Percentiles rank a stretch among this genome's conserved stretches.
Conservation (phyloP, 2,329 filamentous ascomycete genomes). For the Trichoderma sp. region DNA sequence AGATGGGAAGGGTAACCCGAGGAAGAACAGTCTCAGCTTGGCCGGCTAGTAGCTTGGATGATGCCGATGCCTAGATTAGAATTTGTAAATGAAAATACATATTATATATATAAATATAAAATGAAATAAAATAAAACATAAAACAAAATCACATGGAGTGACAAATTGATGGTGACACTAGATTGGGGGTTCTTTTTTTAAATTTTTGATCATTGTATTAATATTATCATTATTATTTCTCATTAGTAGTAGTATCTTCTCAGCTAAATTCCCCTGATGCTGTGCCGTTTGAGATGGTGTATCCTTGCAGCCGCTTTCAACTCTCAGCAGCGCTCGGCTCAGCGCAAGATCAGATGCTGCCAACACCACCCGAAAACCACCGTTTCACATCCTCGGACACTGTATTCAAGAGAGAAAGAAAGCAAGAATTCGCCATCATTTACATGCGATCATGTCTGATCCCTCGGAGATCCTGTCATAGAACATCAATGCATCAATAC, state of each 20-base stretch:
- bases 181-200: not conserved
- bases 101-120: not conserved
- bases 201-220: not conserved
- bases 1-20: not conserved
- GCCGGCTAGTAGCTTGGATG: not conserved
- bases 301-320: constrained; percentile 8
- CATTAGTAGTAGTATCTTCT: not conserved
- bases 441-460: not conserved
- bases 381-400: not conserved
- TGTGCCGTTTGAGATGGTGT: constrained; percentile 11
- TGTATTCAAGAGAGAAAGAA: not conserved
- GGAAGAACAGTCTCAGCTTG: constrained; percentile 5
- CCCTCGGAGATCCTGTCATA: not conserved
- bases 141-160: not conserved
- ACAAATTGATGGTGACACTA: not conserved
- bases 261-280: constrained; percentile 4
- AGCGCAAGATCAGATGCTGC: not conserved
- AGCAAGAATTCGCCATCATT: not conserved
- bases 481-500: not conserved
- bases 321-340: not conserved
- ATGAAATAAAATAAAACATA: not conserved
- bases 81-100: not conserved
- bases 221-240: not conserved
- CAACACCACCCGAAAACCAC: not conserved
- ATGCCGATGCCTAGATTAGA: not conserved